These are phyloP conservation scores for Geoglossum glabrum DNA, from an alignment of 495 filamentous ascomycete genomes.

Conservation along the genomic window DNA sequence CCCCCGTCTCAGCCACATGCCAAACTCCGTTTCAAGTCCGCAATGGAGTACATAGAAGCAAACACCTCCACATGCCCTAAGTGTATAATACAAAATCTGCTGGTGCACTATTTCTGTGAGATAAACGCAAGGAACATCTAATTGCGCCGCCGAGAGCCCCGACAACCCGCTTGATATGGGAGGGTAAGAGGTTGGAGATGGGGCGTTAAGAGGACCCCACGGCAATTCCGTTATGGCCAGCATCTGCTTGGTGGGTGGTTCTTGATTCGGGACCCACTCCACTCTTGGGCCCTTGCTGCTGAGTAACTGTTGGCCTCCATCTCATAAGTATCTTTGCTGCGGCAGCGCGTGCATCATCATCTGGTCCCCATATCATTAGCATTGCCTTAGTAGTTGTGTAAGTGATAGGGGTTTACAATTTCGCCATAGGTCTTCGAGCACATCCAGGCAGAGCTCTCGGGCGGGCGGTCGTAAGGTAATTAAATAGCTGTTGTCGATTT, in stretches of 20 bases:
- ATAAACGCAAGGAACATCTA: not conserved
- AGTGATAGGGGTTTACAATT: constrained; percentile 32
- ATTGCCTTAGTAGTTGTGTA: not conserved
- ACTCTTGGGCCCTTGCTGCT: constrained; percentile 8
- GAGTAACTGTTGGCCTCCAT: constrained; percentile 28
- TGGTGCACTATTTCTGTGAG: not conserved
- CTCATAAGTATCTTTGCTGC: constrained; percentile 26
- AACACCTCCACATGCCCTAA: not conserved
- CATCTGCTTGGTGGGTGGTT: not conserved
- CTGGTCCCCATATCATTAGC: constrained; percentile 13
- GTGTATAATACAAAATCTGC: not conserved
- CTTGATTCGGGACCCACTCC: not conserved
- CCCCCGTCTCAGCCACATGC: not conserved
- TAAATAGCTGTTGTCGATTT: constrained; percentile 41
- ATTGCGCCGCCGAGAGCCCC: not conserved
- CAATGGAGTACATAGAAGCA: not conserved
- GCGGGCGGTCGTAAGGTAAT: constrained; percentile 73
- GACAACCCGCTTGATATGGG: not conserved
- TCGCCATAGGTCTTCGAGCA: constrained; percentile 67
- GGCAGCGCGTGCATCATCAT: constrained; percentile 24
- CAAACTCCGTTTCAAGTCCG: not conserved
- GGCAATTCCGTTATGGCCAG: not conserved
- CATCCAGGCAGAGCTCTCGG: constrained; percentile 59
- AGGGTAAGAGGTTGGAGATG: not conserved
- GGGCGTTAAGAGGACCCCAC: not conserved